Evolutionary conservation across 768 basidiomycete species (phyloP), one percentile per base, ranked within the genome.

Genomic region (Naganishia onofrii): DNA sequence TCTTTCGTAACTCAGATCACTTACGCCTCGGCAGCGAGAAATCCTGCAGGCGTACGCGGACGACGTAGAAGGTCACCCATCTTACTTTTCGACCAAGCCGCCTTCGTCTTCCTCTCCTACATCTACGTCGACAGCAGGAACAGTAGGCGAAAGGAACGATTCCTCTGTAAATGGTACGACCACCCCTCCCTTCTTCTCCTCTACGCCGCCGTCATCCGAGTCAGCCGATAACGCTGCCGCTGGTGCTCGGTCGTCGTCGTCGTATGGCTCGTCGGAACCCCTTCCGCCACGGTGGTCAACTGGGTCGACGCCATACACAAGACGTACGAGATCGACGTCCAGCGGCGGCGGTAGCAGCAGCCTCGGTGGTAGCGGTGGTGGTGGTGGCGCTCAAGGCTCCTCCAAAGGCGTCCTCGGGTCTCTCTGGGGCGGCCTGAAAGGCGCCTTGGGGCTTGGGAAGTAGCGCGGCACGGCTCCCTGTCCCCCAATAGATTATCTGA

Each of bases 1-100:
- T 68, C 19, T 26, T 31, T 56, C 79, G 42, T 15, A n/a, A n/a
- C 15, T 42, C 15, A 97, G 95, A 83, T 86, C 90, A 23, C 84
- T 98, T 70, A 89, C 91, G 2, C 82, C 86, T 71, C 88, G 88
- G 42, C 95, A 99, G 83, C 88, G 90, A 71, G 88, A 90, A 78
- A 88, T 97, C 71, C 80, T 98, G 51, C 87, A 98, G 81, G 87
- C 88, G 72, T 98, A 90, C 76, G 95, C 92, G 23, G 90, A 93
- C 78, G 94, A 97, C 75, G 85, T 91, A n/a, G 93, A 96, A 81
- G 92, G 90, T 69, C 85, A 84, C 28, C 72, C 70, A 6, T 68
- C 75, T 2, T 68, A 77, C n/a, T 76, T 81, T 53, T 60, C 72
- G 26, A 69, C 67, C 19, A 66, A 44, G 38, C 71, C 67, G 29